Percentiles rank a stretch among this genome's conserved stretches.
phyloP scores from a whole-genome alignment of 345 rosid genomes.

The Linum lewisii region DNA sequence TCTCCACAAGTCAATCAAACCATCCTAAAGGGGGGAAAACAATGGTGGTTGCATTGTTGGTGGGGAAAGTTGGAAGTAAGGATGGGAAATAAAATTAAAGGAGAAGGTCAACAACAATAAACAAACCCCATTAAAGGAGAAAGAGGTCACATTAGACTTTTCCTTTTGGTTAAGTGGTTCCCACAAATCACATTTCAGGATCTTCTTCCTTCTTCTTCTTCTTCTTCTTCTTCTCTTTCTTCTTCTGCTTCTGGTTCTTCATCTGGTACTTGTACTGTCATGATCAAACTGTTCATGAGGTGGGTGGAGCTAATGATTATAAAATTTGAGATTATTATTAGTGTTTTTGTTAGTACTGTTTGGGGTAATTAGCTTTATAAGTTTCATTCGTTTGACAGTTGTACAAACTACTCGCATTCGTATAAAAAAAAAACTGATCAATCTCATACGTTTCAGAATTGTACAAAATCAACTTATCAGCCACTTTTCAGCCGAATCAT shows the following conservation, averaged over 20 bases:
- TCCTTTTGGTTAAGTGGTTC: background rate
- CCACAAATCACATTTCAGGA: background rate
- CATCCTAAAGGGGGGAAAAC: background rate
- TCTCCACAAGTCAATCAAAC: background rate
- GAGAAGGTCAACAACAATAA: background rate
- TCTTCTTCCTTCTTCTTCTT: background rate
- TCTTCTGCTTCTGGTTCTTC: too few species aligned
- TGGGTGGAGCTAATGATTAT: too few species aligned
- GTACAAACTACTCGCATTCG: too few species aligned
- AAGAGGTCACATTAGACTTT: background rate
- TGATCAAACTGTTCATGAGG: background rate
- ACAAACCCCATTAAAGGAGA: background rate
- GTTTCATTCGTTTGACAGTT: too few species aligned
- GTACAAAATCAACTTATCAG: too few species aligned
- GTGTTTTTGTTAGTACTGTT: too few species aligned
- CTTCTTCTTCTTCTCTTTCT: background rate
- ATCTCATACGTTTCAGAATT: too few species aligned
- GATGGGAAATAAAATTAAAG: background rate
- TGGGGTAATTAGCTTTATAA: too few species aligned
- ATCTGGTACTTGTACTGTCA: too few species aligned
- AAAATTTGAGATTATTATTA: too few species aligned
- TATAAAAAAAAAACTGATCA: too few species aligned
- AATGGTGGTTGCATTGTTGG: background rate
- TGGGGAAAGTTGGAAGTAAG: background rate
- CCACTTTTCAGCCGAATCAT: too few species aligned